A percentile compares a stretch with the other conserved stretches of the same genome.
Evolutionary conservation across 169 alveolate species (phyloP).

Genomic region (Plasmodium relictum): DNA sequence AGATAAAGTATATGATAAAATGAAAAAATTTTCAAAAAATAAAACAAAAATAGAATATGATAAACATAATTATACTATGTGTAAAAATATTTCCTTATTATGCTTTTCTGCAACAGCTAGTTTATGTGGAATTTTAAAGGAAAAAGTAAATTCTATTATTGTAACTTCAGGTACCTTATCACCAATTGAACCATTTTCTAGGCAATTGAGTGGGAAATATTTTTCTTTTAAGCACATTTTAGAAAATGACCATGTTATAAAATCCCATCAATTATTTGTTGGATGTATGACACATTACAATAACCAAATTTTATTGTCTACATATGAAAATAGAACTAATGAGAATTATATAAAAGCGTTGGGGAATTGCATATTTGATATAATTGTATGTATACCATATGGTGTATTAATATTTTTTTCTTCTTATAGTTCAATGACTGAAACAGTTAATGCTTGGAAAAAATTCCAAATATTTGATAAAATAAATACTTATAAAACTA

Average conservation of each 20-base stretch:
- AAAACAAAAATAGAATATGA: constrained; percentile 69
- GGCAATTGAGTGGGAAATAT: constrained; percentile 90
- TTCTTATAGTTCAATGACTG: constrained; percentile 92
- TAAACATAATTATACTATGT: constrained; percentile 27
- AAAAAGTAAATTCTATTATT: constrained; percentile 89
- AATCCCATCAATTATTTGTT: constrained; percentile 89
- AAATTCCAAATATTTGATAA: constrained; percentile 83
- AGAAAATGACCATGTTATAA: constrained; percentile 94
- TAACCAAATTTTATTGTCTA: constrained; percentile 85
- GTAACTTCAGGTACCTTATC: constrained; percentile 97
- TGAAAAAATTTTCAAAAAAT: constrained; percentile 38
- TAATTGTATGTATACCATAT: constrained; percentile 86
- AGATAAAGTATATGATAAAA: constrained; percentile 71
- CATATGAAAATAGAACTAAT: constrained; percentile 87
- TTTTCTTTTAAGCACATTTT: constrained; percentile 90
- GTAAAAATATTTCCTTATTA: constrained; percentile 58
- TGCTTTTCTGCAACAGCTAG: constrained; percentile 91
- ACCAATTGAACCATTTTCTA: constrained; percentile 92
- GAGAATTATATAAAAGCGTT: constrained; percentile 83
- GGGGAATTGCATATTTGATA: constrained; percentile 90
- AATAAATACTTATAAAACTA: constrained; percentile 79
- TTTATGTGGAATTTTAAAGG: constrained; percentile 83
- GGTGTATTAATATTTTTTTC: constrained; percentile 93
- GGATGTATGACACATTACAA: constrained; percentile 83
- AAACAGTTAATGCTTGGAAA: constrained; percentile 89